A percentile compares a stretch with the other conserved stretches of the same genome.
Conservation (phyloP, 2,329 filamentous ascomycete species). For the Verticillium nubilum region DNA sequence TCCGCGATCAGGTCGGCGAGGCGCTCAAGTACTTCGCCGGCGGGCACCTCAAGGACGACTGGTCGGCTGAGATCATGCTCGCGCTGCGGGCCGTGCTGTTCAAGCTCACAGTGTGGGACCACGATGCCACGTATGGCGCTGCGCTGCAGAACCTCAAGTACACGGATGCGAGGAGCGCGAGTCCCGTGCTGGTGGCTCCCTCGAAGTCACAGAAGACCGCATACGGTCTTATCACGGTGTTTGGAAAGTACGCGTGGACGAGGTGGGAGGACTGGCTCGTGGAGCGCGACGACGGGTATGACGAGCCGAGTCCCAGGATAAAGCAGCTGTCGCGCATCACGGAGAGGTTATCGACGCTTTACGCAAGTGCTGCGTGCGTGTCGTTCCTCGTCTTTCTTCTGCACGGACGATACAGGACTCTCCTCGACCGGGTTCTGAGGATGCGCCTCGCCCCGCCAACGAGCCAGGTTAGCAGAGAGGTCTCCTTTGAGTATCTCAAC, state of each 20-base stretch:
- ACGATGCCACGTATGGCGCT: slow-evolving; percentile 91
- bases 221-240: slow-evolving; percentile 81
- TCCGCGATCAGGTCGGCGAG: slow-evolving; percentile 82
- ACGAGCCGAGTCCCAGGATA: slow-evolving; percentile 47
- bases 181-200: slow-evolving; percentile 61
- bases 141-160: slow-evolving; percentile 88
- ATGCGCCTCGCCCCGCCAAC: slow-evolving; percentile 82
- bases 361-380: slow-evolving; percentile 74
- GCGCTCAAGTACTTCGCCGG: slow-evolving; percentile 82
- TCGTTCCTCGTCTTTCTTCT: slow-evolving; percentile 90
- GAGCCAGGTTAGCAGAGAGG: slow-evolving; percentile 80
- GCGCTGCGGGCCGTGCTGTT: slow-evolving; percentile 75
- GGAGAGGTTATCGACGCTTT: slow-evolving; percentile 61
- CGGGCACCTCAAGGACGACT: slow-evolving; percentile 73
- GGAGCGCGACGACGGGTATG: slow-evolving; percentile 69
- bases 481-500: slow-evolving; percentile 97
- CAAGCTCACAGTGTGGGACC: slow-evolving; percentile 95
- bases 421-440: slow-evolving; percentile 78
- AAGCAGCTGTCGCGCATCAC: slow-evolving; percentile 64
- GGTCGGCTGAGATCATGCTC: slow-evolving; percentile 78
- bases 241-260: slow-evolving; percentile 83
- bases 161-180: slow-evolving; percentile 69
- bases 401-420: slow-evolving; percentile 84
- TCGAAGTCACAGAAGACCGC: slow-evolving; percentile 76
- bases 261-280: slow-evolving; percentile 88